Evolutionary conservation across 805 yeast species (phyloP).

Genomic region (Ogataea pilisensis): DNA sequence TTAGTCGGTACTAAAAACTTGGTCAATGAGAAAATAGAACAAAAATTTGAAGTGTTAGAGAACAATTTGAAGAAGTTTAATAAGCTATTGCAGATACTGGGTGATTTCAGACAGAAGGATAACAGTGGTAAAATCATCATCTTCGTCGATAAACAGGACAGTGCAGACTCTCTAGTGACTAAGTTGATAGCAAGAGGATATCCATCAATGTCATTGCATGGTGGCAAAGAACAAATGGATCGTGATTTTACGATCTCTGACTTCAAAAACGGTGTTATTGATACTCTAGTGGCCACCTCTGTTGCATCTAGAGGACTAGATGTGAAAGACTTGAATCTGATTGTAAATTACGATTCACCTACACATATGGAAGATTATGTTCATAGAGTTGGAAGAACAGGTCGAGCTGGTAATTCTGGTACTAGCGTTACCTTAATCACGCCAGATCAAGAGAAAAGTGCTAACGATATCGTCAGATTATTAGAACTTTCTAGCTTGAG

Average conservation of each 20-base stretch:
- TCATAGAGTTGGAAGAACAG: constrained; percentile 94
- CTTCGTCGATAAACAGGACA: constrained; percentile 85
- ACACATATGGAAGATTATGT: constrained; percentile 92
- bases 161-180: constrained; percentile 68
- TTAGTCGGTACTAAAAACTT: constrained; percentile 75
- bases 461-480: constrained; percentile 67
- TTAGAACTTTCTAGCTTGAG: constrained; percentile 52
- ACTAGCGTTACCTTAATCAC: constrained; percentile 66
- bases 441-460: constrained; percentile 55
- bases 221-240: constrained; percentile 86
- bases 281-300: constrained; percentile 83
- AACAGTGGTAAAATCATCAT: constrained; percentile 55
- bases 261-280: constrained; percentile 57
- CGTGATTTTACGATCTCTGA: constrained; percentile 69
- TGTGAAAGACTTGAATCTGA: constrained; percentile 79
- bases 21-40: constrained; percentile 78
- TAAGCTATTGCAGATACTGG: constrained; percentile 52
- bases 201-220: constrained; percentile 72
- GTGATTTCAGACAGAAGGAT: constrained; percentile 34
- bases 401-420: constrained; percentile 83
- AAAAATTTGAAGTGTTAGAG: constrained; percentile 58
- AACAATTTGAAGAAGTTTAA: constrained; percentile 60
- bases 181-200: constrained; percentile 50
- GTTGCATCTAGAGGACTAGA: constrained; percentile 94
- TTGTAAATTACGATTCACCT: constrained; percentile 78